Base-by-base conservation (phyloP, 2,329 filamentous ascomycete species). In the Fusarium sp. region DNA sequence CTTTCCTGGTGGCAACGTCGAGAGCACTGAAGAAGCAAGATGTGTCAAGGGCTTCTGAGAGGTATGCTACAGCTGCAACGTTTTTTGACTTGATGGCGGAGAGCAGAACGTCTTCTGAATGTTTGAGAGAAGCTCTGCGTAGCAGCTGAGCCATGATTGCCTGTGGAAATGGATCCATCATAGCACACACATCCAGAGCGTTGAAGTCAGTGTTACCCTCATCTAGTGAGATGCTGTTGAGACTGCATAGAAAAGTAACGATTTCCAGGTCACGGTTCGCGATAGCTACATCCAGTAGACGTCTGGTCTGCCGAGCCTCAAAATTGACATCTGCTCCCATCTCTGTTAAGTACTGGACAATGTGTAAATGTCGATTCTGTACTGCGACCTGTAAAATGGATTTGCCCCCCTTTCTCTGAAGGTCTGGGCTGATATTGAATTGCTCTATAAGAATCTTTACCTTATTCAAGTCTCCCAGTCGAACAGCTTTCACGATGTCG, bases 1-100 rank as follows among this genome's bases (percentile, higher is more conserved):
- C 4, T 27, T 2, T 6, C 4, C 1, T 4, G 16, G 4, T 0
- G 24, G 44, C 44, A 9, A 6, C 0, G 0, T 6, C 0, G 10
- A 46, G 24, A 46, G 16, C 1, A 8, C 3, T 1, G 3, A 1
- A 2, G 24, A 27, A 27, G 44, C 5, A 4, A 25, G 42, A n/a
- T 6, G 7, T 24, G 10, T 46, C 42, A 8, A 46, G 10, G 16
- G 10, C 25, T 7, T 46, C 16, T 27, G 24, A 10, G 2, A 46
- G 3, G 14, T 27, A 46, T n/a, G 11, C 1, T 8, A n/a, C 7
- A n/a, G 14, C 16, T 6, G 10, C 9, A 2, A 1, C 3, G 0
- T 18, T 27, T 9, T 3, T 7, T n/a, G 1, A 2, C 11, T 0
- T 1, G 10, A 46, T 25, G 27, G 44, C 24, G 3, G 6, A 4